phyloP scores from a whole-genome alignment of 2,329 filamentous ascomycete genomes.

The Epicoccum sorghinum region DNA sequence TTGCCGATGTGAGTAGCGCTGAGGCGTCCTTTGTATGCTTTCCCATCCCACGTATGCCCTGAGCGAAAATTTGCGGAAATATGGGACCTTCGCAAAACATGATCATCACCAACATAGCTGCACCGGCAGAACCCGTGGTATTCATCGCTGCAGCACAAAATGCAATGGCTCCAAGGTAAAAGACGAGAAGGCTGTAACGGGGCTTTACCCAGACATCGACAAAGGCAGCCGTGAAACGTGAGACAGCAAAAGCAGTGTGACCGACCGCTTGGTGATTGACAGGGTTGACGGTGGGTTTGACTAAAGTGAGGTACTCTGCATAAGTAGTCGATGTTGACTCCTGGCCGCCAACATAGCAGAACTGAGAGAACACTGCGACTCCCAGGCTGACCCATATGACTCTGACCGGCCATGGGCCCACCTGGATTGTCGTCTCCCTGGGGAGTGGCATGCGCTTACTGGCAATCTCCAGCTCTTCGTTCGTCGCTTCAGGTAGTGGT shows the following conservation, averaged over 20 bases:
- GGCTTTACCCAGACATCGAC: conserved; percentile 62
- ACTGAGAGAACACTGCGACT: conserved; percentile 61
- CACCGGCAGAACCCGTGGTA: conserved; percentile 45
- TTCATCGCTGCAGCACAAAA: conserved; percentile 60
- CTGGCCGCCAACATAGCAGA: conserved; percentile 67
- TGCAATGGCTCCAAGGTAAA: conserved; percentile 59
- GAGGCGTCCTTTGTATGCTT: conserved; percentile 63
- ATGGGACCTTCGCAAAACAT: conserved; percentile 67
- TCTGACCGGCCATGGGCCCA: conserved; percentile 50
- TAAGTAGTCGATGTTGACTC: conserved; percentile 61
- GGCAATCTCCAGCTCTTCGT: conserved; percentile 63
- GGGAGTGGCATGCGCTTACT: conserved; percentile 52
- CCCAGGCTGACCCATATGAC: conserved; percentile 63
- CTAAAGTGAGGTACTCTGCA: conserved; percentile 50
- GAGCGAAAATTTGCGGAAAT: conserved; percentile 65
- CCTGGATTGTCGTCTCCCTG: conserved; percentile 49
- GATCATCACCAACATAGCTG: conserved; percentile 58
- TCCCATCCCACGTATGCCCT: conserved; percentile 63
- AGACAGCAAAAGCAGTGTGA: conserved; percentile 63
- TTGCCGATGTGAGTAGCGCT: conserved; percentile 59
- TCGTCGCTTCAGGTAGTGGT: conserved; percentile 66
- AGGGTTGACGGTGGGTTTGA: conserved; percentile 46
- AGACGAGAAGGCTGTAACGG: conserved; percentile 61
- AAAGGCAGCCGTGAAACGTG: conserved; percentile 63
- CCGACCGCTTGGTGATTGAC: conserved; percentile 59